These are phyloP conservation scores for Bullera alba DNA, from an alignment of 768 basidiomycete genomes.

Conservation along the genomic window DNA sequence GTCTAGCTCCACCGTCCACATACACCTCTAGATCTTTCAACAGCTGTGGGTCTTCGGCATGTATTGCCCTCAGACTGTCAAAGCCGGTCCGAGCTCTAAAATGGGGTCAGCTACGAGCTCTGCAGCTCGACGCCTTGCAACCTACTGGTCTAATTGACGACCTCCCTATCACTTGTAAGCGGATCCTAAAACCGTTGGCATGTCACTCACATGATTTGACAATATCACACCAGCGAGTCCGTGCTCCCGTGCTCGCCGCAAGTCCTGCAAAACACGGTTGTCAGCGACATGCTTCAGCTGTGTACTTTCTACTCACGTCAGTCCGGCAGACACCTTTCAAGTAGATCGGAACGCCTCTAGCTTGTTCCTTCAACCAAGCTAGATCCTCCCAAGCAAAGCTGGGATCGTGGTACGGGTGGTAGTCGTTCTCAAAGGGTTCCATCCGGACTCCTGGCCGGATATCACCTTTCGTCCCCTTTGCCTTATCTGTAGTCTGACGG, in stretches of 20 bases:
- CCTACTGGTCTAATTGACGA: constrained; percentile 40
- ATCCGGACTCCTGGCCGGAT: constrained; percentile 31
- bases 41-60: constrained; percentile 40
- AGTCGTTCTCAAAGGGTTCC: constrained; percentile 29
- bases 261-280: constrained; percentile 67
- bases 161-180: no score
- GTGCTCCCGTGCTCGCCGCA: constrained; percentile 73
- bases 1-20: constrained; percentile 72
- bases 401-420: constrained; percentile 34
- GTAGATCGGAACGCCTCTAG: constrained; percentile 48
- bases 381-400: constrained; percentile 44
- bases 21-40: constrained; percentile 55
- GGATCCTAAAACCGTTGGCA: no score
- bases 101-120: no score
- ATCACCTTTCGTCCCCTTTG: constrained; percentile 30
- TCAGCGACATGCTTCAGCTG: not conserved
- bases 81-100: constrained; percentile 44
- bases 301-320: constrained; percentile 46
- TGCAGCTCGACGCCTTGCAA: no score
- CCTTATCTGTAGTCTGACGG: constrained; percentile 31
- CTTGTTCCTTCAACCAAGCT: constrained; percentile 40
- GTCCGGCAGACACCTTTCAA: constrained; percentile 50
- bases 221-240: constrained; percentile 54
- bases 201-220: constrained; percentile 40
- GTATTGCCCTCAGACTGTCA: constrained; percentile 49